phyloP scores from a whole-genome alignment of 768 basidiomycete genomes.

The Gloeophyllum trabeum region DNA sequence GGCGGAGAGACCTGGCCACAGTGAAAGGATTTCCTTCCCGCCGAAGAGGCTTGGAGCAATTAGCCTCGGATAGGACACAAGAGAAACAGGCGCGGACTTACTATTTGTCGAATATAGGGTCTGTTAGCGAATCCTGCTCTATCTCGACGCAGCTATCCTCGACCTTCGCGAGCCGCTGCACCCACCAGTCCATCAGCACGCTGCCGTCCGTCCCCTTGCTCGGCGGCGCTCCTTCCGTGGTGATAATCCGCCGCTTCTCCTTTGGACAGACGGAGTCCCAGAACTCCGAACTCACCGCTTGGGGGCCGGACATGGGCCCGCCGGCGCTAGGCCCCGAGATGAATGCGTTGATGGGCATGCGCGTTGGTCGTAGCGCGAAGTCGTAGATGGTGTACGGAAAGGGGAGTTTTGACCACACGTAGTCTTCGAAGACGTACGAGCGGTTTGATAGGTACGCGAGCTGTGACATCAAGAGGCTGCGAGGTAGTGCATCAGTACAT shows the following conservation, averaged over 20 bases:
- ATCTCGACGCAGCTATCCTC: constrained; percentile 30
- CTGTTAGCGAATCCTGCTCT: constrained; percentile 3
- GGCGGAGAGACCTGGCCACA: constrained; percentile 25
- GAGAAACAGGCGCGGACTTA: constrained; percentile 10
- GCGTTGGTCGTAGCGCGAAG: constrained; percentile 29
- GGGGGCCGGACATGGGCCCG: constrained; percentile 21
- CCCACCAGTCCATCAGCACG: not conserved
- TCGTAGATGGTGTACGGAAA: constrained; percentile 45
- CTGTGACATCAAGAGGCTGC: constrained; percentile 38
- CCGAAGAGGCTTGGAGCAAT: not conserved
- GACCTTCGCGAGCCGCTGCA: constrained; percentile 3
- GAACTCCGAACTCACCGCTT: constrained; percentile 23
- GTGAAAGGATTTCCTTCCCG: not conserved
- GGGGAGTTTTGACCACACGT: constrained; percentile 44
- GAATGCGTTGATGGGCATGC: constrained; percentile 2
- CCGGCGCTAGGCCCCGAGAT: constrained; percentile 29
- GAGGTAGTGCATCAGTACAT: too few relatives aligned
- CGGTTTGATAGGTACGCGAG: constrained; percentile 37
- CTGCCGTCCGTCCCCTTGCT: not conserved
- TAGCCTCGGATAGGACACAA: not conserved
- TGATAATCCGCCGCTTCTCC: constrained; percentile 8
- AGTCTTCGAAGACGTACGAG: constrained; percentile 54
- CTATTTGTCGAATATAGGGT: constrained; percentile 24
- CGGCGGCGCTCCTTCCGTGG: not conserved
- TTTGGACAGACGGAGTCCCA: constrained; percentile 30